A percentile compares a stretch with the other conserved stretches of the same genome.
phyloP scores from a whole-genome alignment of 2,329 filamentous ascomycete genomes.

The Sphaerulina vaccinii region DNA sequence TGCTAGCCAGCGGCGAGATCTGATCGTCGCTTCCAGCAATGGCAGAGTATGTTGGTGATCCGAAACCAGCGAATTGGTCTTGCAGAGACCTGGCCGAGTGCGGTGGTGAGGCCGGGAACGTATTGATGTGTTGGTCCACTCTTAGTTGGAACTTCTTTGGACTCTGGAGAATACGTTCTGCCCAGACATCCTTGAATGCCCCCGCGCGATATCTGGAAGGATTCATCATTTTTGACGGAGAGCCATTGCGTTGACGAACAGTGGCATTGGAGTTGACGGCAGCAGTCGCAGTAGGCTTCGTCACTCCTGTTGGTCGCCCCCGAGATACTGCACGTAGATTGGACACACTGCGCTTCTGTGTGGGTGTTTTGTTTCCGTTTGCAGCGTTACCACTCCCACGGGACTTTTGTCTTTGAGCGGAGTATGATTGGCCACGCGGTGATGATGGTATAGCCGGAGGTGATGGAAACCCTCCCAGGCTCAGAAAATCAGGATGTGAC shows the following conservation, averaged over 20 bases:
- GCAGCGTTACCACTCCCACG: constrained; percentile 27
- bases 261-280: constrained; percentile 26
- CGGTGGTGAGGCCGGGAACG: constrained; percentile 46
- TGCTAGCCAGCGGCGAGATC: constrained; percentile 34
- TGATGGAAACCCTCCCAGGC: constrained; percentile 37
- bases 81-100: constrained; percentile 45
- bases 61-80: constrained; percentile 38
- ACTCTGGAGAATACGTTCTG: constrained; percentile 48
- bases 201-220: constrained; percentile 48
- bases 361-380: constrained; percentile 32
- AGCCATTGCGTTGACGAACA: constrained; percentile 34
- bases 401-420: constrained; percentile 29
- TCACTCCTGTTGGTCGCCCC: constrained; percentile 34
- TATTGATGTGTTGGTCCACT: constrained; percentile 43
- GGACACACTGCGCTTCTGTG: constrained; percentile 28
- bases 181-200: constrained; percentile 53
- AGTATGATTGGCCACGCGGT: constrained; percentile 33
- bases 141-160: constrained; percentile 52
- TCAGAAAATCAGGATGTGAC: constrained; percentile 39
- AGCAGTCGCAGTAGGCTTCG: constrained; percentile 31
- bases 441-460: constrained; percentile 35
- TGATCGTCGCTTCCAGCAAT: constrained; percentile 30
- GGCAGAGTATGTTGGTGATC: constrained; percentile 26
- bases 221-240: constrained; percentile 54
- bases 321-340: constrained; percentile 36